Evolutionary conservation across 139 green algal species (phyloP), one percentile per base, ranked within the genome.

Genomic region (Spirogloea muscicola): DNA sequence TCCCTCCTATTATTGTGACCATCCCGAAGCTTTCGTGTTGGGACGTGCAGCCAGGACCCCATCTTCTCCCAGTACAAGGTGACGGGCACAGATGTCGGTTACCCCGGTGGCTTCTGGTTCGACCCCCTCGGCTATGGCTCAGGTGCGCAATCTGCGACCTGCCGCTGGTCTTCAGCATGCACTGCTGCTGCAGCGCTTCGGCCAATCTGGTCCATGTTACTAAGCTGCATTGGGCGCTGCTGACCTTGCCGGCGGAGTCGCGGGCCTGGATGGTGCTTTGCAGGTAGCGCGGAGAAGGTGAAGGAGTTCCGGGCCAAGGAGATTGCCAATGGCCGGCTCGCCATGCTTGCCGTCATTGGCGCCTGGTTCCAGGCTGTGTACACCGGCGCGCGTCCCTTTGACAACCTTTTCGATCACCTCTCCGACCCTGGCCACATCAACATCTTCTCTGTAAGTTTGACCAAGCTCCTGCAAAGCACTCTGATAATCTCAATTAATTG

Each of bases 301-400:
- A 66, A 62, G 62, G 67, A 63, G 55, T 69, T 89, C 29, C 87
- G 85, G 79, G 66, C 87, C 38, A 91, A 91, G 87, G 87, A 91
- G 81, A 85, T 91, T 74, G 90, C 88, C 85, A 91, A 91, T 68
- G 87, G 87, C 60, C 74, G 87, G 52, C 82, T 91, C 42, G 87
- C 87, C 68, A 91, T 92, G 87, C 88, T 93, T 72, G 72, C 72
- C 36, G 27, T 71, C 21, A 9, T 77, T 4, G 63, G 72, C 18
- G 31, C 38, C 9, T 80, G 51, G 38, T 67, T 66, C 63, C 72
- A 80, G 72, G 44, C 72, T 34, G 31, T 75, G 18, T 75, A 68
- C 71, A 77, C 71, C 16, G 65, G 66, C 29, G 40, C 25, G 16
- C 29, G 61, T 39, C 78, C 78, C 63, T 29, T 84, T 44, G 72